Evolutionary conservation across 345 rosid genomes (phyloP), one percentile per base, ranked within the genome.

Genomic region (Garcia nutans): DNA sequence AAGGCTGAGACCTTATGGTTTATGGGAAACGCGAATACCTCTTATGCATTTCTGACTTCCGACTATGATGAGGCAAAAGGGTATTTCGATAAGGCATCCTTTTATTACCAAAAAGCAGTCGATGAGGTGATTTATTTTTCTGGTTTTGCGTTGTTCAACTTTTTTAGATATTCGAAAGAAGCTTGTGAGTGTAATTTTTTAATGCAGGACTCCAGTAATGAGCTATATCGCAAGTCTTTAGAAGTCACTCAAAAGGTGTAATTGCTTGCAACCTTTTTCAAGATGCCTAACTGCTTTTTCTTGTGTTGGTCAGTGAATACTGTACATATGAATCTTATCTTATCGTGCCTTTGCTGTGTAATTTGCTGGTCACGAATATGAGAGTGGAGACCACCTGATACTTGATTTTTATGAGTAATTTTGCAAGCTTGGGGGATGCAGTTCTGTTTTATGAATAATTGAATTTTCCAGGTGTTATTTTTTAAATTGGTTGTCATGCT

Each of bases 181-280:
- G 67, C 59, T 68, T 50, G 6, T 45, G 8, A 55, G 3, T 65
- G 28, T 31, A 71, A 59, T 59, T 41, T 70, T 12, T 20, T 6
- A 23, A 62, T 76, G 70, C 47, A 80, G 83, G 83, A 72, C 31
- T 74, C 83, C 0, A 57, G 19, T 33, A 80, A 76, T 28, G 80
- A 71, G 60, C 73, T 76, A 11, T 80, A 80, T 31, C 72, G 33
- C 67, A 76, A 80, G 67, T 76, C 80, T 23, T 55, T 80, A 61
- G 77, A 76, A 73, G 74, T 67, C 64, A 61, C 41, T n/a, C 23
- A 60, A 7, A 80, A 76, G 83, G 83, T 80, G 66, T 47, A 6
- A 10, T 49, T 12, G 13, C 64, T 33, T 31, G 28, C 20, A 42
- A 23, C 59, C 17, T 28, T 60, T 16, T 31, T 23, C 28, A 41